These are phyloP conservation scores for Wickerhamiella siamensis DNA, from an alignment of 805 yeast species.

Conservation along the genomic window DNA sequence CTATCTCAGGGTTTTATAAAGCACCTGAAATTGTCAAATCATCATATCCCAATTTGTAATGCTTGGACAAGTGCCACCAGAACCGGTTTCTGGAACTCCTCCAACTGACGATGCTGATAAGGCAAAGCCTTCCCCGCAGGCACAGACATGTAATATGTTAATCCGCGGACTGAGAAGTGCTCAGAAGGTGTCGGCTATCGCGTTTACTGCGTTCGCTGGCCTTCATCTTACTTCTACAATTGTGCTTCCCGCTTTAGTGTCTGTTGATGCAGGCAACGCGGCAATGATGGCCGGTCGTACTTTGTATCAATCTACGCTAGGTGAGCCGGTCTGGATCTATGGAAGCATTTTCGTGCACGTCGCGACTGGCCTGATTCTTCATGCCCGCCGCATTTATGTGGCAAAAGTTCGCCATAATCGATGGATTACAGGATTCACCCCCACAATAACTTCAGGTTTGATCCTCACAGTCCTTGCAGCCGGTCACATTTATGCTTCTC, in stretches of 20 bases:
- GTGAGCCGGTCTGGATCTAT: constrained; percentile 37
- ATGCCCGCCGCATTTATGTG: constrained; percentile 26
- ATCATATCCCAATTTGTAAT: background rate
- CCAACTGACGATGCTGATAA: background rate
- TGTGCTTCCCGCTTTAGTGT: constrained; percentile 35
- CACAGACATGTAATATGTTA: background rate
- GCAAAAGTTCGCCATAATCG: constrained; percentile 18
- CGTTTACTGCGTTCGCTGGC: constrained; percentile 41
- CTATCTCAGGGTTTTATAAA: no score
- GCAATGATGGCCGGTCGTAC: constrained; percentile 45
- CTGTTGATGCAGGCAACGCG: constrained; percentile 34
- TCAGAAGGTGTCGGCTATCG: constrained; percentile 50
- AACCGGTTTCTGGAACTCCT: background rate
- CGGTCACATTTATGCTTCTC: constrained; percentile 35
- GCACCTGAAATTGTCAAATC: background rate
- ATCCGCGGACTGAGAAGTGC: constrained; percentile 8
- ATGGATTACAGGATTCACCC: constrained; percentile 24
- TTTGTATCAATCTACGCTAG: constrained; percentile 39
- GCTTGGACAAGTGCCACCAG: background rate
- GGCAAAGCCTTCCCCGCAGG: background rate
- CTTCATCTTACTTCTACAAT: constrained; percentile 44
- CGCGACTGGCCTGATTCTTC: constrained; percentile 35
- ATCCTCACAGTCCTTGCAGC: constrained; percentile 31
- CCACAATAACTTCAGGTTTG: constrained; percentile 40
- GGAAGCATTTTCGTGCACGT: constrained; percentile 39